A percentile compares a stretch with the other conserved stretches of the same genome.
Conservation (phyloP, 2,329 filamentous ascomycete species). For the Claviceps paspali region DNA sequence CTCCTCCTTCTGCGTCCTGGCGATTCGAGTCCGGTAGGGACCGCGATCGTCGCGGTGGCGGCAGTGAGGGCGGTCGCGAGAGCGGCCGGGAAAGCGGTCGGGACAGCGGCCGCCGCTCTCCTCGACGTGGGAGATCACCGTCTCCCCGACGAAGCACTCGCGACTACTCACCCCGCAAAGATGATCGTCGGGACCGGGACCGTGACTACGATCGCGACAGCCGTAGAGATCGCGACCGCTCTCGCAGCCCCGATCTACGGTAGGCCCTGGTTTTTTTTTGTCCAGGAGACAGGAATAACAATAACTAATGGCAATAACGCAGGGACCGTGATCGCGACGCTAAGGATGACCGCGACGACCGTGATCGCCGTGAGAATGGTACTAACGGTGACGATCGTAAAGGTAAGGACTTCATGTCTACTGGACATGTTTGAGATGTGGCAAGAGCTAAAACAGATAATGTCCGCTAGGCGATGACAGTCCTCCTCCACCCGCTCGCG, state of each 20-base stretch:
- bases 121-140: constrained; percentile 56
- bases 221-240: constrained; percentile 62
- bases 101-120: constrained; percentile 37
- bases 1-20: constrained; percentile 95
- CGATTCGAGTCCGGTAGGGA: constrained; percentile 88
- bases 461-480: constrained; percentile 36
- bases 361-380: constrained; percentile 59
- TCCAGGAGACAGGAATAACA: not conserved
- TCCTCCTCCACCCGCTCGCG: constrained; percentile 55
- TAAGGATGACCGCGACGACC: constrained; percentile 55
- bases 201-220: constrained; percentile 64
- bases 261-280: constrained; percentile 18
- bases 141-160: constrained; percentile 62
- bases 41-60: constrained; percentile 41
- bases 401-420: constrained; percentile 36
- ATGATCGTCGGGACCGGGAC: constrained; percentile 69
- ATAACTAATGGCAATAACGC: constrained; percentile 10
- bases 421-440: not conserved
- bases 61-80: constrained; percentile 13
- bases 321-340: constrained; percentile 39
- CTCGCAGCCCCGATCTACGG: constrained; percentile 53
- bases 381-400: constrained; percentile 83
- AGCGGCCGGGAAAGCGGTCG: constrained; percentile 55
- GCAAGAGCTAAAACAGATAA: not conserved
- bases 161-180: constrained; percentile 78